phyloP scores from a whole-genome alignment of 768 basidiomycete species.

The Psilocybe cubensis region DNA sequence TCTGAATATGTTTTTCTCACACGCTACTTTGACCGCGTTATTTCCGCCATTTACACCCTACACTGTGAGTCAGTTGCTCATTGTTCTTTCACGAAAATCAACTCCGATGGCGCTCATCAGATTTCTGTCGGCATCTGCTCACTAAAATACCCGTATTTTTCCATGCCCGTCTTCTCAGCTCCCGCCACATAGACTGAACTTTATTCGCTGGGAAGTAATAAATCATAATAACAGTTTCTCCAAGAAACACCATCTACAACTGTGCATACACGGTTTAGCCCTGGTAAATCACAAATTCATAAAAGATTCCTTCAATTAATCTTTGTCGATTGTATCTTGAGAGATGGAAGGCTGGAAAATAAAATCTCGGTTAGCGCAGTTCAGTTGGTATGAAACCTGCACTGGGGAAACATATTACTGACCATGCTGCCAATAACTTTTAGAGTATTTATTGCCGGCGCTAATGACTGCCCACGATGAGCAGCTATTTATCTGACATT shows the following conservation, averaged over 20 bases:
- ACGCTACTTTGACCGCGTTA: constrained; percentile 14
- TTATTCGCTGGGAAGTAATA: not conserved
- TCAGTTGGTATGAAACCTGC: too few relatives aligned
- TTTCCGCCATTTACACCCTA: constrained; percentile 12
- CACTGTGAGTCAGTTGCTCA: constrained; percentile 1
- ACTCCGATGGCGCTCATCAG: not conserved
- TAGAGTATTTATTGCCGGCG: not conserved
- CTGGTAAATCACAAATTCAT: not conserved
- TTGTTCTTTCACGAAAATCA: not conserved
- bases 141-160: constrained; percentile 5
- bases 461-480: not conserved
- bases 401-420: not conserved
- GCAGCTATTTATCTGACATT: not conserved
- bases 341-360: not conserved
- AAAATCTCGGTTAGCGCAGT: not conserved
- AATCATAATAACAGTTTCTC: not conserved
- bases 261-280: not conserved
- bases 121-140: not conserved
- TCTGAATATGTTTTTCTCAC: constrained; percentile 5
- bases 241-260: not conserved
- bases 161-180: not conserved
- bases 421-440: not conserved
- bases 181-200: not conserved
- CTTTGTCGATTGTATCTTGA: not conserved
- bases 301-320: too few relatives aligned